phyloP scores from a whole-genome alignment of 2,329 filamentous ascomycete genomes.

The Arthroderma sp. region DNA sequence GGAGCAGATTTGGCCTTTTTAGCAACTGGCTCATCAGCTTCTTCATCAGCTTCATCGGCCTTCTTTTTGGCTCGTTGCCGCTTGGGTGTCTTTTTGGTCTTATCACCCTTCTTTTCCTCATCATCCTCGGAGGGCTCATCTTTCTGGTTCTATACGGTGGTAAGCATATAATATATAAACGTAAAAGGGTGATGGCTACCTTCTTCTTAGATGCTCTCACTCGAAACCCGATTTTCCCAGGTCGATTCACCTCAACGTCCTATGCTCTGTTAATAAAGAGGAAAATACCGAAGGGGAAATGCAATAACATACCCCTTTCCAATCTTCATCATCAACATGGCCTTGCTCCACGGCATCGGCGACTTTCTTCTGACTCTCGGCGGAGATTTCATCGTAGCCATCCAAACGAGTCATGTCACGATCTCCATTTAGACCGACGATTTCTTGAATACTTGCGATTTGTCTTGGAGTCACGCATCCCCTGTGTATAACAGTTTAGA shows the following conservation, averaged over 20 bases:
- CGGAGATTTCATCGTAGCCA: slow-evolving; percentile 64
- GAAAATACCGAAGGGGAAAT: slow-evolving; percentile 10
- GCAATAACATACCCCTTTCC: slow-evolving; percentile 59
- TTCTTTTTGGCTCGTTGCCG: slow-evolving; percentile 26
- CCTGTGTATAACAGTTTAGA: slow-evolving; percentile 40
- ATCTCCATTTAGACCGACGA: slow-evolving; percentile 37
- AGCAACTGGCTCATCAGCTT: slow-evolving; percentile 12
- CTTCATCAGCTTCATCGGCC: slow-evolving; percentile 10
- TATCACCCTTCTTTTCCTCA: slow-evolving; percentile 20
- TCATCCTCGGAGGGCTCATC: slow-evolving; percentile 2
- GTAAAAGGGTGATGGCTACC: slow-evolving; percentile 3
- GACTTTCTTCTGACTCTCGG: slow-evolving; percentile 61
- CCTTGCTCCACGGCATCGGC: slow-evolving; percentile 59
- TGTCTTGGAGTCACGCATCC: slow-evolving; percentile 75
- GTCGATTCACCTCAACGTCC: slow-evolving; percentile 64
- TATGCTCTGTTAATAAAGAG: slow-evolving; percentile 26
- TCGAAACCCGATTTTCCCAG: slow-evolving; percentile 54
- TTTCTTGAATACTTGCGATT: slow-evolving; percentile 50
- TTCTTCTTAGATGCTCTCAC: slow-evolving; percentile 26
- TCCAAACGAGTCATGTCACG: slow-evolving; percentile 58
- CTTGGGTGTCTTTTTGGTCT: slow-evolving; percentile 25
- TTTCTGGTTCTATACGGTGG: not conserved
- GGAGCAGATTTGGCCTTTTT: slow-evolving; percentile 15
- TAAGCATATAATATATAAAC: not conserved
- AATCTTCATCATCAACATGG: slow-evolving; percentile 74